Evolutionary conservation across 164 flowering plant genomes (phyloP).

Genomic region (Vitis rupestris): DNA sequence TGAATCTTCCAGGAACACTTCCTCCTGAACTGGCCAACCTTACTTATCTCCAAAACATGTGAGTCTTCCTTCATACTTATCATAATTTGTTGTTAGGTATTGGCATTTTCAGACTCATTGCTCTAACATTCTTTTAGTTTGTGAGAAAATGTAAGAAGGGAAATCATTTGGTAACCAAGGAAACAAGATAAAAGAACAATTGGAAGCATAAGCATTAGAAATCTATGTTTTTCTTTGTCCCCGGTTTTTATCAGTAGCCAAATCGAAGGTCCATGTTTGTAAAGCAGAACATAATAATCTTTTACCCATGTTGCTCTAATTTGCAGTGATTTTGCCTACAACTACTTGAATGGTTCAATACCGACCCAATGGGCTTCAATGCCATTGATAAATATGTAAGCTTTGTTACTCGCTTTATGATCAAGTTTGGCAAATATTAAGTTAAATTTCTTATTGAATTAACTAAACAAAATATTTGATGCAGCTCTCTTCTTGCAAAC

Average conservation of each 20-base stretch:
- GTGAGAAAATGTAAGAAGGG: too few species aligned
- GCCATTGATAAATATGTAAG: constrained; percentile 53
- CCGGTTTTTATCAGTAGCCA: too few species aligned
- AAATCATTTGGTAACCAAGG: too few species aligned
- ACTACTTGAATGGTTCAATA: constrained; percentile 69
- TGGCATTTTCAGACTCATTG: too few species aligned
- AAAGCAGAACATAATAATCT: too few species aligned
- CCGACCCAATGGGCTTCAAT: constrained; percentile 65
- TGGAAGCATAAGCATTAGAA: too few species aligned
- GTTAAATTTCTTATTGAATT: neutral
- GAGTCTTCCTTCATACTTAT: constrained; percentile 16
- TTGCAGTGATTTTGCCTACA: constrained; percentile 64
- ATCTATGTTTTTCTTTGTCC: too few species aligned
- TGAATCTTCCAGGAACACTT: constrained; percentile 62
- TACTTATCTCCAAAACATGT: constrained; percentile 56
- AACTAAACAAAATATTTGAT: constrained; percentile 4
- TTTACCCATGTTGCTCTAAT: neutral
- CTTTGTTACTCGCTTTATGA: neutral
- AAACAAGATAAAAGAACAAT: too few species aligned
- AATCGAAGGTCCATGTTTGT: too few species aligned
- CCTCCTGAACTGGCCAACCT: constrained; percentile 62
- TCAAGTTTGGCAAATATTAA: too few species aligned
- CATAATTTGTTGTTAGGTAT: too few species aligned
- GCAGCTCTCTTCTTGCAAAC: constrained; percentile 61
- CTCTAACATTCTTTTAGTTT: too few species aligned